Base-by-base conservation (phyloP, 2,329 filamentous ascomycete species). In the Epichloe uncinata region DNA sequence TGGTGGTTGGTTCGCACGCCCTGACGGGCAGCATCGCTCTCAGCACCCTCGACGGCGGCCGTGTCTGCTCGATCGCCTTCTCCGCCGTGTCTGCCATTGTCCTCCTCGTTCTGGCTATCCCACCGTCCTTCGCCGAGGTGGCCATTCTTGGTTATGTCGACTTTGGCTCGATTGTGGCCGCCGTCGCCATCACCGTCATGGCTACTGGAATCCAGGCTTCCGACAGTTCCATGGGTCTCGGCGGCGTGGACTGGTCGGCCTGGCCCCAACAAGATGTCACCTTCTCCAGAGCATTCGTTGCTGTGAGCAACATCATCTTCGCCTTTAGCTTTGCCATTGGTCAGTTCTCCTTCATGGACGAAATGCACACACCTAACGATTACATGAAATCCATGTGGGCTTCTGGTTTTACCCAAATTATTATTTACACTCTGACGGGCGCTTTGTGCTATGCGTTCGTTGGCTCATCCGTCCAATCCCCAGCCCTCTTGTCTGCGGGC, bases 381-480 rank as follows among this genome's bases (percentile, higher is more conserved):
- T 74, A 67, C 51, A 55, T 65, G 53, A 74, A 75, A 68, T 76
- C 81, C 6, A 74, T 88, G 51, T 72, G 73, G 58, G 62, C 82
- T 34, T 75, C 85, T 0, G 81, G 84, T 55, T 64, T 73, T 33
- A 72, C 78, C 47, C 79, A 84, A 57, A 80, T 81, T 34, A 63
- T 66, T 49, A 75, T 87, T 56, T 88, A 88, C 66, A 76, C 83
- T 42, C 56, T 84, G 22, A 80, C 81, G 1, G 81, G 82, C 5
- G 73, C 78, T 5, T 69, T 87, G 18, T 77, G 87, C 57, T 88
- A 88, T 69, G 74, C 75, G 50, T 88, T 80, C 60, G 80, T 80
- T 7, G 85, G 85, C 30, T 66, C 69, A 1, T 67, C 72, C 0
- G 83, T 89, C 26, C 63, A 73, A 50, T 81, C 79, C 0, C 85